Percentiles rank a stretch among this genome's conserved stretches.
Evolutionary conservation across 2,329 filamentous ascomycete species (phyloP).

Genomic region (Dothiorella sarmentorum): DNA sequence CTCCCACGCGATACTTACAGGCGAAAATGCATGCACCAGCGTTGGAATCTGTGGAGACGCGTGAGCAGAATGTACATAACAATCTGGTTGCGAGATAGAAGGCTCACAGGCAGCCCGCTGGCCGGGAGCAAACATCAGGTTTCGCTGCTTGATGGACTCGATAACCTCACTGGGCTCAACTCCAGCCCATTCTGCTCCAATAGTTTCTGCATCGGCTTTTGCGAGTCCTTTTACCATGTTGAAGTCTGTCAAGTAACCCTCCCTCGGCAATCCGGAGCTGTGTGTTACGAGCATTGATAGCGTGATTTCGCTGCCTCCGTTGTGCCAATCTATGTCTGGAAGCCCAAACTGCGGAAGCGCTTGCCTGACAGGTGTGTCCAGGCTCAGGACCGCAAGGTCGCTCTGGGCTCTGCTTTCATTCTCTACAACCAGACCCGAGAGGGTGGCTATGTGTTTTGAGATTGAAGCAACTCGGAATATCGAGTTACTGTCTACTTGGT

Average conservation of each 20-base stretch:
- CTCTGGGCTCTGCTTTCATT: constrained; percentile 19
- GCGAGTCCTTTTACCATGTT: constrained; percentile 27
- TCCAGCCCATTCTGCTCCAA: constrained; percentile 28
- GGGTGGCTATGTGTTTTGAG: constrained; percentile 30
- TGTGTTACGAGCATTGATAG: constrained; percentile 33
- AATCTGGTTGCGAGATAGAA: not conserved
- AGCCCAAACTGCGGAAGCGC: constrained; percentile 28
- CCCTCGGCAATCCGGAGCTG: constrained; percentile 28
- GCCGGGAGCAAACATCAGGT: constrained; percentile 32
- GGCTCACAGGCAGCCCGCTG: constrained; percentile 26
- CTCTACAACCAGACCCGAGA: constrained; percentile 26
- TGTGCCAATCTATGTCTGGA: constrained; percentile 27
- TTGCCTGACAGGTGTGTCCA: constrained; percentile 27
- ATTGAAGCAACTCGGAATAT: constrained; percentile 31
- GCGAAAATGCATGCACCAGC: constrained; percentile 29
- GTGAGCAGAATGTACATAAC: not conserved
- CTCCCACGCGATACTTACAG: not conserved
- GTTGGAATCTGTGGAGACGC: constrained; percentile 26
- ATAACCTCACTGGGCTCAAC: constrained; percentile 25
- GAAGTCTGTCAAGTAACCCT: constrained; percentile 32
- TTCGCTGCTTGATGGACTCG: constrained; percentile 21
- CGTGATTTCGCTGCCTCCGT: constrained; percentile 33
- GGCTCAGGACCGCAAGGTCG: constrained; percentile 19
- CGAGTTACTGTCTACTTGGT: constrained; percentile 27
- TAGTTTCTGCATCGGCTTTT: constrained; percentile 26